Evolutionary conservation across 2,329 filamentous ascomycete species (phyloP).

Genomic region (Fusarium sp.): DNA sequence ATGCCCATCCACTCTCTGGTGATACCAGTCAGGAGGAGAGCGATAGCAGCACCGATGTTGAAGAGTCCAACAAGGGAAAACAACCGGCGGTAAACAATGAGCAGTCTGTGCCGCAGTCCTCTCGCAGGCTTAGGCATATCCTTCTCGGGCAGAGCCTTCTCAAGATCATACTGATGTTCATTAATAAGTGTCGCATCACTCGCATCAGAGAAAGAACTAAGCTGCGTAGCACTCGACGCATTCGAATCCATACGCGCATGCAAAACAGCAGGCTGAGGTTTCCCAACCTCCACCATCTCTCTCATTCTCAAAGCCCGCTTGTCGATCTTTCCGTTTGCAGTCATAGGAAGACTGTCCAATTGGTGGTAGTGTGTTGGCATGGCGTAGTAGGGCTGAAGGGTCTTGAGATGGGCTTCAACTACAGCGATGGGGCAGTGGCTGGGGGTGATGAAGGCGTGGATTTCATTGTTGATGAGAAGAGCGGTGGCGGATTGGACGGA

Average conservation of each 20-base stretch:
- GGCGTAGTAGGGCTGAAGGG: conserved; percentile 64
- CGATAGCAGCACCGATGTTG: conserved; percentile 60
- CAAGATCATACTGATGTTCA: conserved; percentile 43
- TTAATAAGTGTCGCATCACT: conserved; percentile 28
- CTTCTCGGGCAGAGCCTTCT: conserved; percentile 53
- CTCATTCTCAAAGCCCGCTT: conserved; percentile 53
- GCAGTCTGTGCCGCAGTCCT: conserved; percentile 54
- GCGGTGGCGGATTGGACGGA: conserved; percentile 58
- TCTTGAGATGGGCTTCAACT: conserved; percentile 53
- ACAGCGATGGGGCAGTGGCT: conserved; percentile 46
- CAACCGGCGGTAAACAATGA: conserved; percentile 65
- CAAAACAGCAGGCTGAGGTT: conserved; percentile 22
- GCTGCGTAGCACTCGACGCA: conserved; percentile 41
- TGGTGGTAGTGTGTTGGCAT: conserved; percentile 58
- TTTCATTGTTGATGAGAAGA: conserved; percentile 56
- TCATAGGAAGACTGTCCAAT: conserved; percentile 58
- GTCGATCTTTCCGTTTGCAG: conserved; percentile 66
- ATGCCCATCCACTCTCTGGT: conserved; percentile 51
- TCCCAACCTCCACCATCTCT: neutral
- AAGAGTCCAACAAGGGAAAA: conserved; percentile 63
- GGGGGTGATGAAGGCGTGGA: conserved; percentile 61
- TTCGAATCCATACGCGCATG: conserved; percentile 42
- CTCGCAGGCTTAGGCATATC: conserved; percentile 51
- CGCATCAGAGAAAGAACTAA: conserved; percentile 25
- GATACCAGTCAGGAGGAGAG: conserved; percentile 50